Evolutionary conservation across 169 alveolate species (phyloP), one percentile per base, ranked within the genome.

Genomic region (Eimeria tenella): DNA sequence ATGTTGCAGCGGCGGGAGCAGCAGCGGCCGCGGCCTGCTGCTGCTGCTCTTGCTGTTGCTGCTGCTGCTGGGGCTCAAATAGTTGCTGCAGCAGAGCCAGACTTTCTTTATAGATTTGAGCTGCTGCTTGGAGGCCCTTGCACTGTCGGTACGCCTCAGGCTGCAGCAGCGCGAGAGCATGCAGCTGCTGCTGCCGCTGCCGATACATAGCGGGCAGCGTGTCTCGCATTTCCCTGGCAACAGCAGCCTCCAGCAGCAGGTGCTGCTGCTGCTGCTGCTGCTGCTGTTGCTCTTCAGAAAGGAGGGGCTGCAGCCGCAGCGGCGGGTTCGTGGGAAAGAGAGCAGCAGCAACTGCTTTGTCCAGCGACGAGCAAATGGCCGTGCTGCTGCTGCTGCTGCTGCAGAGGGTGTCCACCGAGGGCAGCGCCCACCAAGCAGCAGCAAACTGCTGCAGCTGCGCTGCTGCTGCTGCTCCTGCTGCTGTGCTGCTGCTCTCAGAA

Each of bases 301-400:
- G n/a, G 1, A 68, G n/a, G 13, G 77, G 77, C 77, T n/a, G 77
- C 31, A 68, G 31, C n/a, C 11, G 77, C 31, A 75, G 65, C 56
- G 86, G 86, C 23, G 86, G 86, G 23, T 19, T 52, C 17, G 17
- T 5, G 23, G 86, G 86, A 52, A 75, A 75, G 10, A 75, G 63
- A 49, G 86, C 86, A 21, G 25, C 86, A 19, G 86, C 60, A 19
- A 75, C 86, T 6, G 19, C 86, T 49, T 7, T 25, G 49, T 75
- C 86, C 17, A 75, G 63, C 5, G 86, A 9, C 63, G 86, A 49
- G 86, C 86, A 75, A 9, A 75, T 75, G 13, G 86, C 86, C 23
- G 86, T 52, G 86, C 86, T 75, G 63, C 86, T 75, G 86, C 86
- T 75, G 86, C 86, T 75, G 86, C 86, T 75, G 86, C 86, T 75